These are phyloP conservation scores for Clohesyomyces aquaticus DNA, from an alignment of 495 filamentous ascomycete species.

Conservation along the genomic window DNA sequence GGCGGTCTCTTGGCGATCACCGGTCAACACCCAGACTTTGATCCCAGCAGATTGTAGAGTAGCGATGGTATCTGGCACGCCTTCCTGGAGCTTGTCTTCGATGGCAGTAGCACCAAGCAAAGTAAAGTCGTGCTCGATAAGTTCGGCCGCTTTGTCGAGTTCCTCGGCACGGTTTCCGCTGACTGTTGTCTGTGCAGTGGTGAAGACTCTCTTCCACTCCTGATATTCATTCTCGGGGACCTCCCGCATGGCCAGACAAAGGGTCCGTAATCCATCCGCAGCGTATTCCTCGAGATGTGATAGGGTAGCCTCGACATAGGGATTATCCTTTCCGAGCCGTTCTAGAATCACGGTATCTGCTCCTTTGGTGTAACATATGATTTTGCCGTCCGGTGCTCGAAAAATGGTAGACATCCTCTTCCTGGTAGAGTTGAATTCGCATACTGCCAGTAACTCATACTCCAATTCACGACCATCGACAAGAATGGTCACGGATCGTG, in stretches of 20 bases:
- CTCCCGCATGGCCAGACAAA: constrained; percentile 95
- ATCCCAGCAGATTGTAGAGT: constrained; percentile 96
- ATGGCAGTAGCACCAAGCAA: constrained; percentile 96
- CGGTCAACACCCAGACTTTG: constrained; percentile 98
- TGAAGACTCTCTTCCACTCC: constrained; percentile 85
- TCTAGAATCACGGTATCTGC: constrained; percentile 98
- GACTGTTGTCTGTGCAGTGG: constrained; percentile 88
- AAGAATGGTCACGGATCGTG: constrained; percentile 78
- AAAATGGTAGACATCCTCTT: constrained; percentile 99
- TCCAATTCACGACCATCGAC: constrained; percentile 71
- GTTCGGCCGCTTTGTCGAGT: constrained; percentile 93
- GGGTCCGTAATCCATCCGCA: constrained; percentile 89
- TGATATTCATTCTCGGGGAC: constrained; percentile 87
- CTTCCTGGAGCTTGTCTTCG: constrained; percentile 95
- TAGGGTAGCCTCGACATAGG: constrained; percentile 82
- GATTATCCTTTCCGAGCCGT: constrained; percentile 72
- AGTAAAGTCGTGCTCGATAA: constrained; percentile 90
- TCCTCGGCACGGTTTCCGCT: constrained; percentile 91
- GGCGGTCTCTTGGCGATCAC: constrained; percentile 96
- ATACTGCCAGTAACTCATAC: constrained; percentile 92
- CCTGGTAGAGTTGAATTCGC: constrained; percentile 97
- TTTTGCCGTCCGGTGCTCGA: constrained; percentile 93
- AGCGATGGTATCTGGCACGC: constrained; percentile 97
- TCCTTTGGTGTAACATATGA: constrained; percentile 92
- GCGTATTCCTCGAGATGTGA: constrained; percentile 98